Base-by-base conservation (phyloP, 768 basidiomycete genomes). In the Boletus sp. region DNA sequence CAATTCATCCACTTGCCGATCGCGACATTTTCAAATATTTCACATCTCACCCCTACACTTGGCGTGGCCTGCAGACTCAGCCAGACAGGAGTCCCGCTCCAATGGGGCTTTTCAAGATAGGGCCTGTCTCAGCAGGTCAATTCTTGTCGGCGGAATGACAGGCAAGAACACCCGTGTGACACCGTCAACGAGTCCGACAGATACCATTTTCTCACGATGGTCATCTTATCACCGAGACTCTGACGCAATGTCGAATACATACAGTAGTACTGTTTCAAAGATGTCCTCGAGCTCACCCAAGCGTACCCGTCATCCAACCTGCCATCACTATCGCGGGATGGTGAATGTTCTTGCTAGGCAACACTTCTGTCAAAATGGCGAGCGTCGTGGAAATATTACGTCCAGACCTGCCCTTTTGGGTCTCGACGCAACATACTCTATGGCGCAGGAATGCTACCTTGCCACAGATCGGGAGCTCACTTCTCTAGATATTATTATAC, bases 1-100 rank as follows among this genome's bases (percentile, higher is more conserved):
- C 57, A 59, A 73, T 65, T 64, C 60, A 68, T 48, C 59, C 59
- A 65, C 52, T 56, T 64, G 64, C 67, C 69, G 71, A 73, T 73
- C 69, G 62, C 53, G 59, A 65, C 54, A 62, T 65, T 67, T 66
- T 46, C 50, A 59, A 67, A 58, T 54, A 50, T 54, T 47, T 57
- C 37, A 45, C 52, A 52, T 50, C 40, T 35, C 36, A n/a, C 54
- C 52, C 58, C 55, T 59, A 30, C 29, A 32, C 30, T 17, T 35
- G 35, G 47, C 35, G 8, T 47, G 17, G 17, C 30, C 30, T 30
- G 46, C 44, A 33, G 45, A 47, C 47, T 35, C 33, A 33, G 30
- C 45, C 47, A 48, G 47, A 49, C 47, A 49, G 47, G 47, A 47
- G 47, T 20, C 33, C 11, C 33, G 33, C 33, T 35, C 33, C 33